Percentiles rank a stretch among this genome's conserved stretches.
phyloP scores from a whole-genome alignment of 768 basidiomycete species.

The Leccinum truebloodii region DNA sequence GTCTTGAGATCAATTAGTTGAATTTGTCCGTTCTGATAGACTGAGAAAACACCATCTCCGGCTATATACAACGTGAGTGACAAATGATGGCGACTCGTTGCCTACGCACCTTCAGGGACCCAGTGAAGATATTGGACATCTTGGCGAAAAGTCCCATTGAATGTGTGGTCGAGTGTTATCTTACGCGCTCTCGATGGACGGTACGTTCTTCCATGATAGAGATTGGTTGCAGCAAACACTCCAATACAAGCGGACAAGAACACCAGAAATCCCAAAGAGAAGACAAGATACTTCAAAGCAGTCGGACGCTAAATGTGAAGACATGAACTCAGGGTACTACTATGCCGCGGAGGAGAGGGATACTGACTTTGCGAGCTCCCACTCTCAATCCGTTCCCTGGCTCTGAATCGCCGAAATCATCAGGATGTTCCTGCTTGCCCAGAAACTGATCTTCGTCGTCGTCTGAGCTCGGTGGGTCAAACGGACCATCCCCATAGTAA shows the following conservation, averaged over 20 bases:
- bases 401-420: conserved; percentile 24
- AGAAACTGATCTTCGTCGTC: conserved; percentile 51
- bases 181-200: conserved; percentile 56
- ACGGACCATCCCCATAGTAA: conserved; percentile 78
- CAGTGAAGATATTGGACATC: conserved; percentile 60
- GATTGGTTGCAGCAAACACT: conserved; percentile 67
- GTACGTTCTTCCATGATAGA: conserved; percentile 60
- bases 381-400: conserved; percentile 36
- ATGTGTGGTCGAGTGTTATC: conserved; percentile 86
- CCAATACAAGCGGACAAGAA: conserved; percentile 69
- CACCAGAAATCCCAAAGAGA: conserved; percentile 60
- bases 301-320: conserved; percentile 41
- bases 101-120: conserved; percentile 83
- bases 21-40: conserved; percentile 61
- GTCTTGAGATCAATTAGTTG: conserved; percentile 79
- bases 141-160: conserved; percentile 83
- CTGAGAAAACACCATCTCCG: conserved; percentile 90
- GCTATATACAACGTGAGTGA: conserved; percentile 49
- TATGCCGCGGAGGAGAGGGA: neutral
- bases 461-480: conserved; percentile 78
- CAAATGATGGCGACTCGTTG: neutral
- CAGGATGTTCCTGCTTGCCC: conserved; percentile 42
- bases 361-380: conserved; percentile 39
- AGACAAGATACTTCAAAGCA: conserved; percentile 61
- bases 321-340: conserved; percentile 9